Base-by-base conservation (phyloP, 2,329 filamentous ascomycete species). In the Scedosporium aurantiacum region DNA sequence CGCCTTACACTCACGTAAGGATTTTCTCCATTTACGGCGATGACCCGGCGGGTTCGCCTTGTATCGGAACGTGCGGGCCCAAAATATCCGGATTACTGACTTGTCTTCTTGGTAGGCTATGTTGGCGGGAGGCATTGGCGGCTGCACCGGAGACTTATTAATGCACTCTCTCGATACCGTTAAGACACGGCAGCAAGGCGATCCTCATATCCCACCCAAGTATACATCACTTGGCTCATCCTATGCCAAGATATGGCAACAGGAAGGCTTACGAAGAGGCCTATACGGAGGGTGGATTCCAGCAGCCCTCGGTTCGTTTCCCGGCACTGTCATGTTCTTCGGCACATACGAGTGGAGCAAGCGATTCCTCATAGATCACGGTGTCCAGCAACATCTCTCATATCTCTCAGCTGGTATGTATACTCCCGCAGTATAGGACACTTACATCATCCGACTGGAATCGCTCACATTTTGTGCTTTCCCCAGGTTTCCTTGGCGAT, bases 81-180 rank as follows among this genome's bases (percentile, higher is more conserved):
- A n/a, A 32, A 57, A 18, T n/a, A 6, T n/a, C n/a, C 18, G 5
- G 18, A 23, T 23, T 54, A 43, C 59, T 56, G 50, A 56, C 59
- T 55, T 43, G 10, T 10, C 18, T 21, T 25, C 40, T 56, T 50
- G 43, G 37, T 16, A 96, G 91, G 87, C 89, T 72, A 99, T 97
- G 92, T 81, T 99, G 70, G 94, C 94, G 40, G 94, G 94, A 70
- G 94, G 93, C 63, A 79, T 95, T 60, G 94, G 95, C 70, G 94
- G 94, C 60, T 92, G 90, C 16, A 95, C 89, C 61, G 94, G 95
- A 63, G 94, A 99, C 74, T 89, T 99, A 82, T 79, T 99, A 66
- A 99, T 99, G 94, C 94, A 99, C 77, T 97, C 93, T 55, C 83
- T 99, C 70, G 94, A 99, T 74, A 99, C 94, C 0, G 94, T 99